Conservation (phyloP, 768 basidiomycete species). For the Phlebiopsis gigantea region DNA sequence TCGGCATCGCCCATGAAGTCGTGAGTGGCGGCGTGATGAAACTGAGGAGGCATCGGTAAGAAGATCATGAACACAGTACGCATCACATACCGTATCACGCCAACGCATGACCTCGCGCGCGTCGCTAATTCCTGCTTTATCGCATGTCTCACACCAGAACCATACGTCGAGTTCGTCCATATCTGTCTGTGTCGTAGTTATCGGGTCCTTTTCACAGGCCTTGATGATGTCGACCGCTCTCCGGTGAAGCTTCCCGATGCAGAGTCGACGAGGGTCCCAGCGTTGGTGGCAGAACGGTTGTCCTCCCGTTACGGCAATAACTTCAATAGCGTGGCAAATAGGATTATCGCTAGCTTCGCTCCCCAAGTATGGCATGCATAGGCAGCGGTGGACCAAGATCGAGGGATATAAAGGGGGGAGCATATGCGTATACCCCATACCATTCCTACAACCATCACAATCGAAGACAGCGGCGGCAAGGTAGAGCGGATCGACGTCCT, state of each 20-base stretch:
- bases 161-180: constrained; percentile 2
- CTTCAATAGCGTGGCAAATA: no score
- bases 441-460: not conserved
- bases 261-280: no score
- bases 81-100: not conserved
- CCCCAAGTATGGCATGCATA: no score
- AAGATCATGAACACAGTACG: not conserved
- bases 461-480: not conserved
- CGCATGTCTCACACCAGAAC: not conserved
- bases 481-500: not conserved
- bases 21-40: not conserved
- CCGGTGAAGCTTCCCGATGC: not conserved
- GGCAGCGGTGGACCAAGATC: not conserved
- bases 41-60: not conserved
- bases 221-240: not conserved
- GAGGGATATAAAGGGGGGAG: not conserved
- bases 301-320: no score
- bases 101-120: not conserved
- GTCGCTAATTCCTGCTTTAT: not conserved
- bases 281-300: no score
- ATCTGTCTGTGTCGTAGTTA: not conserved
- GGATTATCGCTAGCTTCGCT: no score
- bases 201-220: not conserved
- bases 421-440: not conserved
- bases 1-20: no score